Conservation (phyloP, 1,284 basidiomycete genomes). For the Hortiboletus rubellus region DNA sequence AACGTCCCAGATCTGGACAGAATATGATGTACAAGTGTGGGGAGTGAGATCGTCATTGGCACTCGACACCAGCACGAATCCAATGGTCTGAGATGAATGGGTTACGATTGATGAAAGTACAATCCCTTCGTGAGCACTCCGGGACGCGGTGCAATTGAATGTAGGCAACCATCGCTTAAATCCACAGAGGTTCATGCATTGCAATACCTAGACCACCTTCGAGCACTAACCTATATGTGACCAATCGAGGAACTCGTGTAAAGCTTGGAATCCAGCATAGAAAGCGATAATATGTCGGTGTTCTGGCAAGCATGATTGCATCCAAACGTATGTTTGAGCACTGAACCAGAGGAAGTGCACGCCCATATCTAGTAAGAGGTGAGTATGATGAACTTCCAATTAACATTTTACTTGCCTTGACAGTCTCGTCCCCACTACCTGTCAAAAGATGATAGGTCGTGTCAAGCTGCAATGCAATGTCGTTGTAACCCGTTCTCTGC, state of each 20-base stretch:
- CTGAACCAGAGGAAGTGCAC: slow-evolving; percentile 49
- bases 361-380: slow-evolving; percentile 63
- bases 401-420: slow-evolving; percentile 58
- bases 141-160: slow-evolving; percentile 82
- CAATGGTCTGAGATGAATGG: slow-evolving; percentile 29
- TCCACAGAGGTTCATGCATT: slow-evolving; percentile 4
- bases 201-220: neutral
- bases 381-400: neutral
- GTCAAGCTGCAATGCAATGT: slow-evolving; percentile 34
- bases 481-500: slow-evolving; percentile 39
- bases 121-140: slow-evolving; percentile 79
- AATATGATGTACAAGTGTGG: neutral
- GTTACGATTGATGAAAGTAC: slow-evolving; percentile 76
- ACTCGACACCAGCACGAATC: slow-evolving; percentile 68
- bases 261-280: slow-evolving; percentile 72
- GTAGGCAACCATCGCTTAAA: slow-evolving; percentile 73
- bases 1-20: slow-evolving; percentile 57
- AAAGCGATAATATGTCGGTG: slow-evolving; percentile 78
- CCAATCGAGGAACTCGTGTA: slow-evolving; percentile 87
- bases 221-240: slow-evolving; percentile 59
- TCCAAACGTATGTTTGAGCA: slow-evolving; percentile 60
- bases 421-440: slow-evolving; percentile 85
- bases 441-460: slow-evolving; percentile 63
- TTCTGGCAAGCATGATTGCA: slow-evolving; percentile 59
- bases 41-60: slow-evolving; percentile 62